Evolutionary conservation across 345 rosid species (phyloP).

Genomic region (Dipteronia sinensis): DNA sequence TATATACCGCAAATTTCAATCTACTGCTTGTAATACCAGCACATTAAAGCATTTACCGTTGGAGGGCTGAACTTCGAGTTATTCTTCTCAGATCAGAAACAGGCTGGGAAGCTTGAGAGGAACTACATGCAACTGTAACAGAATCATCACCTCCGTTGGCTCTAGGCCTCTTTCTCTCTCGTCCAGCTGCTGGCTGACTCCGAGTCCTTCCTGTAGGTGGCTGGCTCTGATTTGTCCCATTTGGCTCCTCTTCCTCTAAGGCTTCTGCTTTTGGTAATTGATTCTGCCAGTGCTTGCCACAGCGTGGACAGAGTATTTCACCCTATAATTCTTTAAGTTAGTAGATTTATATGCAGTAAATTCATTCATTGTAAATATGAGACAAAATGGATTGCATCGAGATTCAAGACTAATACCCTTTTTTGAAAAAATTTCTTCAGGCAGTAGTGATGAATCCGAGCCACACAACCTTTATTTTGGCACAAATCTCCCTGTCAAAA

Average conservation of each 20-base stretch:
- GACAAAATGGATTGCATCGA: conserved; percentile 3
- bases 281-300: conserved; percentile 59
- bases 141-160: conserved; percentile 21
- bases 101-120: conserved; percentile 46
- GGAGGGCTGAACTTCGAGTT: conserved; percentile 50
- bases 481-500: conserved; percentile 71
- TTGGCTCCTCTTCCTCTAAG: conserved; percentile 39
- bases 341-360: not conserved
- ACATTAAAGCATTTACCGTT: conserved; percentile 28
- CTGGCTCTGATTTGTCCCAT: conserved; percentile 32
- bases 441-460: conserved; percentile 84
- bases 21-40: not conserved
- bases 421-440: conserved; percentile 52
- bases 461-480: conserved; percentile 56
- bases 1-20: conserved; percentile 16
- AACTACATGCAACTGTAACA: conserved; percentile 23
- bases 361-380: not conserved
- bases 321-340: conserved; percentile 45
- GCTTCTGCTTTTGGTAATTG: conserved; percentile 47
- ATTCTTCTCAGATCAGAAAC: conserved; percentile 44
- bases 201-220: conserved; percentile 13
- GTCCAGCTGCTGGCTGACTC: conserved; percentile 21
- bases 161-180: conserved; percentile 49
- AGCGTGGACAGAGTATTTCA: conserved; percentile 58
- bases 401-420: conserved; percentile 37